These are phyloP conservation scores for Nemania sp. DNA, from an alignment of 2,329 filamentous ascomycete genomes.

Conservation along the genomic window DNA sequence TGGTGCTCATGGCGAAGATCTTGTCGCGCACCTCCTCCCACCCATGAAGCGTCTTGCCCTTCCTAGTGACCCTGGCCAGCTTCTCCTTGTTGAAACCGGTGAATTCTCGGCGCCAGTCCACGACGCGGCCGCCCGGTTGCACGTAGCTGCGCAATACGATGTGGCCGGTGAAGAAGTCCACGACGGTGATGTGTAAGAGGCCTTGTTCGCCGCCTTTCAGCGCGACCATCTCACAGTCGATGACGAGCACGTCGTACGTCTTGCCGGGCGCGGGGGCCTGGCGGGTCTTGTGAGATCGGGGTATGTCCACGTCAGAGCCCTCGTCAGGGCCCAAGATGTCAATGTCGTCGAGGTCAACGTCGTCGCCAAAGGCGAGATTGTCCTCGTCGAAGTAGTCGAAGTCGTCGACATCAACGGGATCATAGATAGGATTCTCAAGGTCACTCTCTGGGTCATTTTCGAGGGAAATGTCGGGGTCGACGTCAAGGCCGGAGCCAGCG, in stretches of 20 bases:
- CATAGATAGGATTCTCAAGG: no score
- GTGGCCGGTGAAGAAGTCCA: conserved; percentile 10
- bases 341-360: no score
- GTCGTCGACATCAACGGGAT: no score
- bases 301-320: not conserved
- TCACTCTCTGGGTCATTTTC: no score
- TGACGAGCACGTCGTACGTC: not conserved
- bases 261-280: not conserved
- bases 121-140: not conserved
- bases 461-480: no score
- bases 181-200: not conserved
- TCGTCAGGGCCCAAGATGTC: no score
- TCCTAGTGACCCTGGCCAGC: not conserved
- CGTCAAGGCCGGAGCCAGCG: no score
- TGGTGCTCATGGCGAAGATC: conserved; percentile 5
- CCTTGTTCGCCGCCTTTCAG: not conserved
- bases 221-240: conserved; percentile 11
- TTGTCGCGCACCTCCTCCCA: conserved; percentile 1
- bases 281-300: no score
- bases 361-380: no score
- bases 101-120: conserved; percentile 1
- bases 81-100: not conserved
- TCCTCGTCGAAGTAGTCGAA: no score
- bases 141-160: conserved; percentile 2
- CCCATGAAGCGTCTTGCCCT: not conserved